phyloP scores from a whole-genome alignment of 2,329 filamentous ascomycete species.

The Colletotrichum plurivorum region DNA sequence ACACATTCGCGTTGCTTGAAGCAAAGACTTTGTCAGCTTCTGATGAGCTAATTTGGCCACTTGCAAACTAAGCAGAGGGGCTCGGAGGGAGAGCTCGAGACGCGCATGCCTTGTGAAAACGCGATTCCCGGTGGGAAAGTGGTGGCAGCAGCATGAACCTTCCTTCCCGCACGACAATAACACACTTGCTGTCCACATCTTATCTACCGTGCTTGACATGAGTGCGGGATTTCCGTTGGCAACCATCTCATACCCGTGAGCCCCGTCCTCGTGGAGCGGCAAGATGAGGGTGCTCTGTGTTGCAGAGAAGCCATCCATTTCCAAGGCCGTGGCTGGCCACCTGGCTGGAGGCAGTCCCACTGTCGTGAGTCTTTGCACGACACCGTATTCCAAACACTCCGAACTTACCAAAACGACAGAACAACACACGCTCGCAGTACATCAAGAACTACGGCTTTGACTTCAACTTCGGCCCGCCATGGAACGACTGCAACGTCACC shows the following conservation, averaged over 20 bases:
- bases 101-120: slow-evolving; percentile 18
- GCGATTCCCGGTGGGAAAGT: slow-evolving; percentile 4
- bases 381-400: too few species aligned
- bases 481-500: slow-evolving; percentile 86
- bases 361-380: slow-evolving; percentile 68
- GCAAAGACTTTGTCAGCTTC: too few species aligned
- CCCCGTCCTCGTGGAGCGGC: not conserved
- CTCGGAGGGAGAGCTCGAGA: slow-evolving; percentile 6
- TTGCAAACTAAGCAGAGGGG: not conserved
- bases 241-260: not conserved
- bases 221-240: not conserved
- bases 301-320: slow-evolving; percentile 87
- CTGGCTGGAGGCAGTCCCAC: slow-evolving; percentile 82
- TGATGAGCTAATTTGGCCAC: not conserved
- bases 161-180: slow-evolving; percentile 11
- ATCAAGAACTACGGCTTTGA: slow-evolving; percentile 96
- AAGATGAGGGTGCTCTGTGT: slow-evolving; percentile 71
- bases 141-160: slow-evolving; percentile 16
- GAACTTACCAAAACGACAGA: slow-evolving; percentile 59
- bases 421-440: slow-evolving; percentile 78
- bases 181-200: not conserved
- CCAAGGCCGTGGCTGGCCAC: slow-evolving; percentile 92
- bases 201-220: not conserved
- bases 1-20: not conserved
- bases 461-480: slow-evolving; percentile 86